Evolutionary conservation across 768 basidiomycete genomes (phyloP).

Genomic region (Zangia roseola): DNA sequence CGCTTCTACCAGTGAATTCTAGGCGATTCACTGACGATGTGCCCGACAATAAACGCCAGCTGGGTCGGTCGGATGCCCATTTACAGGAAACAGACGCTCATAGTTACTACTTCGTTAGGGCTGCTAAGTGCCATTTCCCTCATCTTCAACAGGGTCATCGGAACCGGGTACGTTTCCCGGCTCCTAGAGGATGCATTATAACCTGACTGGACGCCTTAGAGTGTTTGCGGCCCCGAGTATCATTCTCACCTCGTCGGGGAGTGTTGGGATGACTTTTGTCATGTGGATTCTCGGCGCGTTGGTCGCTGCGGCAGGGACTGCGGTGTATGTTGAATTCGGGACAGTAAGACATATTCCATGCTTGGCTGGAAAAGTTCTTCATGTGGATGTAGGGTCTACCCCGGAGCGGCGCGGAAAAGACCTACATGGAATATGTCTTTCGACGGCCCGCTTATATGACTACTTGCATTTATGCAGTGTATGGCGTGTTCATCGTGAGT

Average conservation of each 20-base stretch:
- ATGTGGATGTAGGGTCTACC: slow-evolving; percentile 52
- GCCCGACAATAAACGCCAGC: slow-evolving; percentile 46
- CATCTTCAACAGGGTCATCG: slow-evolving; percentile 76
- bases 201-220: slow-evolving; percentile 34
- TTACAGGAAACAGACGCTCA: not conserved
- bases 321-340: slow-evolving; percentile 74
- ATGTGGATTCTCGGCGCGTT: slow-evolving; percentile 72
- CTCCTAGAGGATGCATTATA: not conserved
- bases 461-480: slow-evolving; percentile 58
- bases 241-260: slow-evolving; percentile 65
- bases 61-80: slow-evolving; percentile 39
- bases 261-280: slow-evolving; percentile 62
- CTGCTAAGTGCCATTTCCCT: slow-evolving; percentile 55
- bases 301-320: slow-evolving; percentile 64
- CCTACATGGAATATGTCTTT: slow-evolving; percentile 72
- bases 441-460: slow-evolving; percentile 57
- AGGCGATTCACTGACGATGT: slow-evolving; percentile 40
- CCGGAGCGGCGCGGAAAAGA: slow-evolving; percentile 73
- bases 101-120: slow-evolving; percentile 7
- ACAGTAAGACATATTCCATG: slow-evolving; percentile 43
- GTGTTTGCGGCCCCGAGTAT: slow-evolving; percentile 72
- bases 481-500: slow-evolving; percentile 56
- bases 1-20: slow-evolving; percentile 3
- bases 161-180: slow-evolving; percentile 53
- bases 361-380: not conserved